Base-by-base conservation (phyloP, 2,329 filamentous ascomycete genomes). In the Penicillium frequentans region DNA sequence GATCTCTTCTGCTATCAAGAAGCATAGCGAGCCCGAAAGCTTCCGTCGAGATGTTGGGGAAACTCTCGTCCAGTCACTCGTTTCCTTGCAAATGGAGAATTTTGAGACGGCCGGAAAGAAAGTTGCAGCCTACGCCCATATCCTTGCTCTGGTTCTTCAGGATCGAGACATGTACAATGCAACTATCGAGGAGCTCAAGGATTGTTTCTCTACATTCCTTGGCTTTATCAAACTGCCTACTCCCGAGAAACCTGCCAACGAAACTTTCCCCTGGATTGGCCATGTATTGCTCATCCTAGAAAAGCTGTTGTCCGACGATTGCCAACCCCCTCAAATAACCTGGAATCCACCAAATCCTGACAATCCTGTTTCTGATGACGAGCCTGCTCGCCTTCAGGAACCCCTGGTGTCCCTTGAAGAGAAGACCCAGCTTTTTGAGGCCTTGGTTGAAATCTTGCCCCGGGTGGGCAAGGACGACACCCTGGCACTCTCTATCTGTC, bases 211-310 rank as follows among this genome's bases (percentile, higher is more conserved):
- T 10, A 87, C 87, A 37, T 86, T 97, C 60, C 81, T 96, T 27
- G 82, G 81, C 2, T 97, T 97, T 72, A 84, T 99, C 64, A 88
- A 89, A 66, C 78, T 92, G 7, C 70, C 75, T 3, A 57, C 68
- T 5, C 79, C 85, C 0, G 84, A 87, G 26, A 84, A 88, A 55
- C 81, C 89, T 3, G 79, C 83, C 0, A 90, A 96, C 49, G 90
- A 95, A 57, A 80, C 91, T n/a, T 90, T 92, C 5, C 90, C 91
- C 1, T 99, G 93, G 92, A 89, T 98, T 62, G 90, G 91, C 13
- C 93, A 95, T 68, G 86, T 98, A 31, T 81, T 99, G 33, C 82
- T 98, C 16, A 90, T 99, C 49, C 82, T 98, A 49, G 95, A 99
- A 79, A 90, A 90, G 52, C 81, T 98, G 31, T 80, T 99, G n/a